phyloP scores from a whole-genome alignment of 305 asterid species.

The Rubia tinctorum region DNA sequence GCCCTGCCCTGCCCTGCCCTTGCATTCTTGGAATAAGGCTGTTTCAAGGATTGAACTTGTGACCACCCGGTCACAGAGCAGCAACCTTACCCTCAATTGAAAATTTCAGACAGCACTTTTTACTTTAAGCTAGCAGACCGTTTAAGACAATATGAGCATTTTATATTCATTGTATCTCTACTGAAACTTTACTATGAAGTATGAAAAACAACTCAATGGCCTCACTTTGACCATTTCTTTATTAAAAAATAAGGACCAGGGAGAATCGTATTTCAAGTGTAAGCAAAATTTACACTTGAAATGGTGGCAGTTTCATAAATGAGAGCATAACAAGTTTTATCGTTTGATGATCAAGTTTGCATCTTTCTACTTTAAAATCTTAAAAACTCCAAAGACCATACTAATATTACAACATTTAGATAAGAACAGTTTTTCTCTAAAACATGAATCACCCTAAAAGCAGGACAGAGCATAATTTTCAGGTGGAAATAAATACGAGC shows the following conservation, averaged over 20 bases:
- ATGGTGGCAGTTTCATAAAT: neutral
- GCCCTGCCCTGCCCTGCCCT: neutral
- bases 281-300: neutral
- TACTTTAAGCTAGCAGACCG: neutral
- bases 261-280: neutral
- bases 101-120: neutral
- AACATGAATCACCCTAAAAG: neutral
- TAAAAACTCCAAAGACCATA: neutral
- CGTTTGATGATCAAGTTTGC: neutral
- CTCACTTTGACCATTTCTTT: neutral
- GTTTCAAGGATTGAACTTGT: neutral
- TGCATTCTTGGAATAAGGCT: neutral
- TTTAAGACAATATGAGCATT: neutral
- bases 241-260: neutral
- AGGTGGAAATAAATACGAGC: neutral
- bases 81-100: neutral
- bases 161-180: neutral
- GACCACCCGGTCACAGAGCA: neutral
- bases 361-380: neutral
- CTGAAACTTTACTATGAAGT: neutral
- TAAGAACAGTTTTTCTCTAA: neutral
- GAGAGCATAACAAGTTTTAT: neutral
- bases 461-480: neutral
- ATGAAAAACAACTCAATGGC: constrained; percentile 1
- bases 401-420: neutral